A percentile compares a stretch with the other conserved stretches of the same genome.
Conservation (phyloP, 768 basidiomycete species). For the Rhodotorula sphaerocarpa region DNA sequence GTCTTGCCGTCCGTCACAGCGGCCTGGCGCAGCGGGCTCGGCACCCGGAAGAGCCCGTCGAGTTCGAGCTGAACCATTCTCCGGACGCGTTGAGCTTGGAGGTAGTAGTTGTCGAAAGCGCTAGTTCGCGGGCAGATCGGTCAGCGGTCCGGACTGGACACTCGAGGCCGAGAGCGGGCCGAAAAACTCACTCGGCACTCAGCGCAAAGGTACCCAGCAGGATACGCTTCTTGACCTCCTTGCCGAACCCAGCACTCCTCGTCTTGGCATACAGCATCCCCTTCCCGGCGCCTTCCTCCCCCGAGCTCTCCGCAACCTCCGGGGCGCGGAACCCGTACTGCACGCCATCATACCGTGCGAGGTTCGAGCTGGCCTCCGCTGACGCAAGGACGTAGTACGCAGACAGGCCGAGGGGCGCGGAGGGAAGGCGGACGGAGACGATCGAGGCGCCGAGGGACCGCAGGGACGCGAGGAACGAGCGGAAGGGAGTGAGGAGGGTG, state of each 20-base stretch:
- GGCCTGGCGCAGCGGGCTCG: conserved; percentile 46
- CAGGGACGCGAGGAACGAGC: conserved; percentile 46
- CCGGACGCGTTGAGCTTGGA: conserved; percentile 80
- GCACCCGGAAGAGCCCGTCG: conserved; percentile 56
- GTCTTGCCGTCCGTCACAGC: background rate
- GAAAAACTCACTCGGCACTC: conserved; percentile 65
- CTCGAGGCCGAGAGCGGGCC: background rate
- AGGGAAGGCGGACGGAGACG: conserved; percentile 64
- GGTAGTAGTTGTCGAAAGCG: conserved; percentile 94
- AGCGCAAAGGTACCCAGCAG: conserved; percentile 84
- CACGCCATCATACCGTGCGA: conserved; percentile 81
- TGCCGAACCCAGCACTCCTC: conserved; percentile 65
- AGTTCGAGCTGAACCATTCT: conserved; percentile 66
- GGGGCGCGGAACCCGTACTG: conserved; percentile 55
- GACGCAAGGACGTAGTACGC: conserved; percentile 94
- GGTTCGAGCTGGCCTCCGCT: conserved; percentile 85
- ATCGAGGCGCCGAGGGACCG: conserved; percentile 56
- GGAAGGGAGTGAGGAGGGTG: conserved; percentile 43
- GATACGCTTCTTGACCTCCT: conserved; percentile 76
- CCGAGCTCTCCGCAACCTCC: background rate
- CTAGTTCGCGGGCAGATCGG: conserved; percentile 46
- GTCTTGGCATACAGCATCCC: conserved; percentile 54
- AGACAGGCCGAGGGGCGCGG: conserved; percentile 64
- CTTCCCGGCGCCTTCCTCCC: background rate
- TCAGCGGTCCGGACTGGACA: background rate